Percentiles rank a stretch among this genome's conserved stretches.
These are phyloP conservation scores for Solanum microdontum DNA, from an alignment of 257 asterid species.

Conservation along the genomic window DNA sequence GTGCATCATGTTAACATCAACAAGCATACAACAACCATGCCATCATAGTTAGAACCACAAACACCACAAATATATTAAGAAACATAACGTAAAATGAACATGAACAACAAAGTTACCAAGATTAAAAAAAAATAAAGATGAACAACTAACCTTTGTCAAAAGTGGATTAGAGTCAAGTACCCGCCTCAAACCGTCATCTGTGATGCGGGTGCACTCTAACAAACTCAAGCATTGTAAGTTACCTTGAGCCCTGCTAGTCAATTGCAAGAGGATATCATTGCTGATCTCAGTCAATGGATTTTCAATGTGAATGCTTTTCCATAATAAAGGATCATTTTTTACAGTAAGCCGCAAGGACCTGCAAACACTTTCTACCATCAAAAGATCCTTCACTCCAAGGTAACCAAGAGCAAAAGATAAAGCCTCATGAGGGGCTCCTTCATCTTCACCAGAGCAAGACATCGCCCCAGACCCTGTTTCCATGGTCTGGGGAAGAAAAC, in stretches of 20 bases:
- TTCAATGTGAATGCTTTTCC: constrained; percentile 67
- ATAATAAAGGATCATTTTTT: constrained; percentile 45
- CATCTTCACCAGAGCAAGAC: constrained; percentile 8
- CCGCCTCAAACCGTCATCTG: constrained; percentile 56
- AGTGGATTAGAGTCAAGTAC: constrained; percentile 56
- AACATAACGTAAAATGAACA: background rate
- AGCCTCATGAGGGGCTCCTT: constrained; percentile 56
- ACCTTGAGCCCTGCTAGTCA: constrained; percentile 60
- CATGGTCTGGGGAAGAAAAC: constrained; percentile 6
- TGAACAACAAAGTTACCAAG: background rate
- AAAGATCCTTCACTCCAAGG: constrained; percentile 66
- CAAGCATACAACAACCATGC: background rate
- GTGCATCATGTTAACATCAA: background rate
- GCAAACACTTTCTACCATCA: constrained; percentile 60
- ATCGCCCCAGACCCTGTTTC: constrained; percentile 19
- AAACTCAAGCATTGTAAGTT: constrained; percentile 51
- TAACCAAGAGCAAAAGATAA: constrained; percentile 26
- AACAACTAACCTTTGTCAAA: constrained; percentile 58
- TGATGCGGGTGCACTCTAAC: constrained; percentile 53
- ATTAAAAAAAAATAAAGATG: background rate
- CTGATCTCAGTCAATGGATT: constrained; percentile 58
- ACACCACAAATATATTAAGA: background rate
- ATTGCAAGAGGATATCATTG: constrained; percentile 46
- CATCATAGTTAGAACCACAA: background rate
- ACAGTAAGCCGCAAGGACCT: constrained; percentile 39